phyloP scores from a whole-genome alignment of 805 yeast species.

The Starmerella tilneyi region DNA sequence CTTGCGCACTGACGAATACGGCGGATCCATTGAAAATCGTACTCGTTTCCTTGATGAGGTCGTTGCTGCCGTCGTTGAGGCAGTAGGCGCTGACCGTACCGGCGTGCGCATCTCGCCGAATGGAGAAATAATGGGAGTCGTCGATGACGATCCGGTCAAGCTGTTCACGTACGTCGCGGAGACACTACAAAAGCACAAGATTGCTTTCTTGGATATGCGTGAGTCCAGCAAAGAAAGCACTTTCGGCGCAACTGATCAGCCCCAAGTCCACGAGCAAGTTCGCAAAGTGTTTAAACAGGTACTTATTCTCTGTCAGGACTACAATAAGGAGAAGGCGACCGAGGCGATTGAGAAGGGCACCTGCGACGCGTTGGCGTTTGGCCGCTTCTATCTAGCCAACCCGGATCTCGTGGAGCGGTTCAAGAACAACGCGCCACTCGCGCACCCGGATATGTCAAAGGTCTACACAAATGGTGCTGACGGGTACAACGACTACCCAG shows the following conservation, averaged over 20 bases:
- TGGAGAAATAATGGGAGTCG: slow-evolving; percentile 26
- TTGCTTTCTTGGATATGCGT: slow-evolving; percentile 38
- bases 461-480: slow-evolving; percentile 37
- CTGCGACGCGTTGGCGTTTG: slow-evolving; percentile 34
- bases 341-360: slow-evolving; percentile 14
- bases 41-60: slow-evolving; percentile 42
- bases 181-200: slow-evolving; percentile 32
- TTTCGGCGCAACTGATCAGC: slow-evolving; percentile 32
- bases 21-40: slow-evolving; percentile 52
- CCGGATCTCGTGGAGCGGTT: slow-evolving; percentile 45
- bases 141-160: slow-evolving; percentile 27
- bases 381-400: slow-evolving; percentile 44
- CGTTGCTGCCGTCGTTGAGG: slow-evolving; percentile 41
- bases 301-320: slow-evolving; percentile 20
- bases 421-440: slow-evolving; percentile 32
- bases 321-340: slow-evolving; percentile 18
- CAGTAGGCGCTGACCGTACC: slow-evolving; percentile 42
- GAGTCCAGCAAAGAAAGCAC: slow-evolving; percentile 36
- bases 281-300: slow-evolving; percentile 48
- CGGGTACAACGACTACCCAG: slow-evolving; percentile 37
- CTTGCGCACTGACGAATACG: slow-evolving; percentile 50
- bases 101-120: slow-evolving; percentile 36
- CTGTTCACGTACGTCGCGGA: slow-evolving; percentile 27
- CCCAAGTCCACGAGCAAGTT: slow-evolving; percentile 43
- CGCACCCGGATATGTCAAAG: slow-evolving; percentile 25